These are phyloP conservation scores for Medicago lupulina DNA, from an alignment of 306 rosid species.

Conservation along the genomic window DNA sequence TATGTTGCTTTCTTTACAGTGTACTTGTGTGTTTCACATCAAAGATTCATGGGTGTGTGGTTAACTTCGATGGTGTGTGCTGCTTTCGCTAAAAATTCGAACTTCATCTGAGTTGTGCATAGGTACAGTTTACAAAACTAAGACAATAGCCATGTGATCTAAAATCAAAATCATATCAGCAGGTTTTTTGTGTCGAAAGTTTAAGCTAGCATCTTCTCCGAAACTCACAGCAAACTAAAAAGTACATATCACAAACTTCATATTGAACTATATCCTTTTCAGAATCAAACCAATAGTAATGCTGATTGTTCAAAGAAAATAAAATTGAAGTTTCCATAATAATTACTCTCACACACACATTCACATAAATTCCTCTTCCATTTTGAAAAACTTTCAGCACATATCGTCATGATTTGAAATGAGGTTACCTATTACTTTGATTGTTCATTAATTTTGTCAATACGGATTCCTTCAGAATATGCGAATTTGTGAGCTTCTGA, in stretches of 20 bases:
- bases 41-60: too few relatives aligned
- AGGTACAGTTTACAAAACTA: background rate
- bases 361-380: too few relatives aligned
- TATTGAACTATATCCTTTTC: background rate
- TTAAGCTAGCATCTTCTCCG: background rate
- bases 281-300: constrained; percentile 2
- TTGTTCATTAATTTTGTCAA: constrained; percentile 69
- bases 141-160: background rate
- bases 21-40: background rate
- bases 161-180: constrained; percentile 21
- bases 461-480: constrained; percentile 80
- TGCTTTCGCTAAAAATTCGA: background rate
- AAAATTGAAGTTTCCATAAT: constrained; percentile 26
- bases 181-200: constrained; percentile 6
- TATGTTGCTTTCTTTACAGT: background rate
- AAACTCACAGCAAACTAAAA: background rate
- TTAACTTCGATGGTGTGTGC: background rate
- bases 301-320: constrained; percentile 12
- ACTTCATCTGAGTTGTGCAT: background rate
- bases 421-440: constrained; percentile 55
- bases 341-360: constrained; percentile 6
- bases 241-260: constrained; percentile 2
- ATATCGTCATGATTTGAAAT: constrained; percentile 3
- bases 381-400: too few relatives aligned
- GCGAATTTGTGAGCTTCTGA: constrained; percentile 69